phyloP scores from a whole-genome alignment of 73 alveolate genomes.

The Paramecium primaurelia region DNA sequence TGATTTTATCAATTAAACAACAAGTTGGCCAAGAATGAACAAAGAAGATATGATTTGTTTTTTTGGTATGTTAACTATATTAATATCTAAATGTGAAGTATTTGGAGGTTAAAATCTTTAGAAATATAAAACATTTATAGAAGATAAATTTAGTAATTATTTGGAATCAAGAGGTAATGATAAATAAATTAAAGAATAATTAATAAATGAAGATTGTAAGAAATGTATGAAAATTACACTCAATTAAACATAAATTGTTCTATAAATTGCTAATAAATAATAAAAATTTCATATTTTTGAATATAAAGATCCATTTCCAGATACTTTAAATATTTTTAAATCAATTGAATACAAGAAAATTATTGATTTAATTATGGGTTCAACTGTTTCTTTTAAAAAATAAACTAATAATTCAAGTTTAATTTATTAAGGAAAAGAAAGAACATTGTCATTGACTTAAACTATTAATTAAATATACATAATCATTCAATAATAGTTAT shows the following conservation, averaged over 20 bases:
- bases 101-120: not conserved
- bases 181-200: not conserved
- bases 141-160: not conserved
- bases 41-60: conserved; percentile 44
- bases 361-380: not conserved
- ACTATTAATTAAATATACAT: conserved; percentile 19
- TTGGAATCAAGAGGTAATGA: conserved; percentile 18
- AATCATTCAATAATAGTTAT: not conserved
- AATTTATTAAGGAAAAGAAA: conserved; percentile 26
- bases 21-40: not conserved
- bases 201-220: conserved; percentile 30
- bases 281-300: not conserved
- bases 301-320: conserved; percentile 32
- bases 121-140: not conserved
- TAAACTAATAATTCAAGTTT: not conserved
- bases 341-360: not conserved
- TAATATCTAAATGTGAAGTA: conserved; percentile 18
- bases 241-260: not conserved
- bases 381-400: not conserved
- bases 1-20: not conserved
- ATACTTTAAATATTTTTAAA: not conserved
- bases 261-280: not conserved
- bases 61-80: not conserved
- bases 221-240: conserved; percentile 13
- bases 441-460: not conserved